Conservation (phyloP, 2,329 filamentous ascomycete species). For the Colletotrichum sp. region DNA sequence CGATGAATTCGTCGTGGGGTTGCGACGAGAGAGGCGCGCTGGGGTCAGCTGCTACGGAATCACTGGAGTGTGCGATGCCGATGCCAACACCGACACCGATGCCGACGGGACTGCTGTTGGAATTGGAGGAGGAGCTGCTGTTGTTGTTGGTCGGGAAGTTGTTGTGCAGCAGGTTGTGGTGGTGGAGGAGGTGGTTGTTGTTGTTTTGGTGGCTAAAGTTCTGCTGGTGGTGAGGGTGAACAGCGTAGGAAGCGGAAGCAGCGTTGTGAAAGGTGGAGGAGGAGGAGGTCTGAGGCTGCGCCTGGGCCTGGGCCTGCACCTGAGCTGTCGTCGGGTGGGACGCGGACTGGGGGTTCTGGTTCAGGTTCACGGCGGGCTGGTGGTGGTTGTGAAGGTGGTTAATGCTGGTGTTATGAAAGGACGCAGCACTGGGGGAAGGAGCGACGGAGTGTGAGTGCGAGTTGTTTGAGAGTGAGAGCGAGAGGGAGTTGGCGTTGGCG, state of each 20-base stretch:
- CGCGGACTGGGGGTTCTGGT: conserved; percentile 27
- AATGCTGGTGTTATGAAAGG: conserved; percentile 1
- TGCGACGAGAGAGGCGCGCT: conserved; percentile 33
- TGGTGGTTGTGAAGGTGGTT: conserved; percentile 1
- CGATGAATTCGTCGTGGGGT: conserved; percentile 64
- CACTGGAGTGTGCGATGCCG: conserved; percentile 18
- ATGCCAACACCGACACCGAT: conserved; percentile 23
- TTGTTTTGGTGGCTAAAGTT: conserved; percentile 8
- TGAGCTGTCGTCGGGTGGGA: background rate
- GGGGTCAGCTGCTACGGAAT: conserved; percentile 37
- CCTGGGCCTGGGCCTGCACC: conserved; percentile 25
- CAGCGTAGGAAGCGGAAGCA: conserved; percentile 58
- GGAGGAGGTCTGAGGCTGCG: conserved; percentile 26
- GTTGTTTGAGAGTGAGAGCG: background rate
- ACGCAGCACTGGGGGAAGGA: conserved; percentile 17
- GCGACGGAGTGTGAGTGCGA: background rate
- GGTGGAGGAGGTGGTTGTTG: background rate
- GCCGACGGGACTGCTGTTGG: conserved; percentile 24
- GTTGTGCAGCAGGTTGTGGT: background rate
- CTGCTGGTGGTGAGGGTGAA: conserved; percentile 73
- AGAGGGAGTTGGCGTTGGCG: background rate
- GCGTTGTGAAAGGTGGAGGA: conserved; percentile 46
- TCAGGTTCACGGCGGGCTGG: background rate
- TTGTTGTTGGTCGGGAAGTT: conserved; percentile 9
- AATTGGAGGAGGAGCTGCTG: conserved; percentile 11